Conservation (phyloP, 208 protist species). For the Tritrichomonas foetus region DNA sequence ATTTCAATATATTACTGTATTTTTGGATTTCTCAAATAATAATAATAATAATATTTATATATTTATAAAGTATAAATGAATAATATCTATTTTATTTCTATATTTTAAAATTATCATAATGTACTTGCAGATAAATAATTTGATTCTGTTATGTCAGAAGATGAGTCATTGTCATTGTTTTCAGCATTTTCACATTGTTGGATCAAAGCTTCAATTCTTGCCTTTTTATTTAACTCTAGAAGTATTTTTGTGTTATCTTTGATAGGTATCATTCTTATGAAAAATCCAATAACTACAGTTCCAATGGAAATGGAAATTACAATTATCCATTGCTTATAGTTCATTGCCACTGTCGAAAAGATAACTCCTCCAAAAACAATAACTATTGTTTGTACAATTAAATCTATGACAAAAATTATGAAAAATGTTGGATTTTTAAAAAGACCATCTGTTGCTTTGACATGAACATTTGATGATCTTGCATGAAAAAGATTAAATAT, state of each 20-base stretch:
- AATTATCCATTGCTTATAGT: background rate
- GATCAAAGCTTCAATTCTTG: background rate
- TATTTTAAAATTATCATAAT: too few relatives aligned
- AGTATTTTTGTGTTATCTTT: background rate
- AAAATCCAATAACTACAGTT: background rate
- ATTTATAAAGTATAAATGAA: too few relatives aligned
- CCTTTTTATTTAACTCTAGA: background rate
- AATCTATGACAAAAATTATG: background rate
- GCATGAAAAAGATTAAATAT: constrained; percentile 53
- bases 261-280: background rate
- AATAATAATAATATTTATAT: too few relatives aligned
- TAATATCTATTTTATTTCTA: too few relatives aligned
- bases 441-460: background rate
- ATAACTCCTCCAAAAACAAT: background rate
- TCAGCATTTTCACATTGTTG: too few relatives aligned
- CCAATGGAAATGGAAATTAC: background rate
- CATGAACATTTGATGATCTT: background rate
- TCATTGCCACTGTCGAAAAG: background rate
- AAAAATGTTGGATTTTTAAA: background rate
- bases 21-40: too few relatives aligned
- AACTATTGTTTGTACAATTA: background rate
- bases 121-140: too few relatives aligned
- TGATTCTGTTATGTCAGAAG: too few relatives aligned
- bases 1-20: too few relatives aligned
- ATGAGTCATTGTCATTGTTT: too few relatives aligned